phyloP scores from a whole-genome alignment of 2,329 filamentous ascomycete genomes.

The Neospermospora avenae region DNA sequence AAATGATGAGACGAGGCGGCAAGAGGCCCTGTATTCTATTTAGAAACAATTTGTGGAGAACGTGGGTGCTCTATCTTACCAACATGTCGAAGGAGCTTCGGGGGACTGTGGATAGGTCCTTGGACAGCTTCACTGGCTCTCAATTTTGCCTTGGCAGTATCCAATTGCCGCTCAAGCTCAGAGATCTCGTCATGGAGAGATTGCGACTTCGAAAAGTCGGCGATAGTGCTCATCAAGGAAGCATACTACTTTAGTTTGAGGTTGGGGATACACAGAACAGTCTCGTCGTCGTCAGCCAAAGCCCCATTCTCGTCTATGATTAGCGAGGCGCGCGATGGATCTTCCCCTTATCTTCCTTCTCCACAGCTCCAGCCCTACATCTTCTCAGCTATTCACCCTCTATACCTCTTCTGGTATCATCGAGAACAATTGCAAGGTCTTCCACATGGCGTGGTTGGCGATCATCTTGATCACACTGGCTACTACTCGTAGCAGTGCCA shows the following conservation, averaged over 20 bases:
- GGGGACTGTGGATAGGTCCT: conserved; percentile 24
- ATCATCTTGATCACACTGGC: not conserved
- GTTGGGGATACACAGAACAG: not conserved
- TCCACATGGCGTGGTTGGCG: not conserved
- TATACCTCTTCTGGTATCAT: not conserved
- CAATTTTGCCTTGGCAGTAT: conserved; percentile 43
- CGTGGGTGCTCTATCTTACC: conserved; percentile 14
- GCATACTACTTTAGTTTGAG: conserved; percentile 11
- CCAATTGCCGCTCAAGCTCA: conserved; percentile 49
- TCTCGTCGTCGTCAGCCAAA: not conserved
- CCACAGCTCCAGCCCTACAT: too few species aligned
- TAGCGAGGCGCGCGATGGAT: conserved; percentile 2
- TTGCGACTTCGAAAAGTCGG: conserved; percentile 30
- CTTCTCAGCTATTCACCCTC: too few species aligned
- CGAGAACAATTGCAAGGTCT: not conserved
- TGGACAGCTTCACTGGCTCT: conserved; percentile 26
- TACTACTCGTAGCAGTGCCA: not conserved
- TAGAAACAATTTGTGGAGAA: conserved; percentile 1
- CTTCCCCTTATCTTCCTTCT: not conserved
- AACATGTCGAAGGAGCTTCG: conserved; percentile 18
- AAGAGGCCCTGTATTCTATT: conserved; percentile 22
- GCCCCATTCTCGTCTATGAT: conserved; percentile 4
- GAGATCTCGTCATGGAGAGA: conserved; percentile 51
- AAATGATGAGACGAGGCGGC: conserved; percentile 49
- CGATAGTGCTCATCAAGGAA: conserved; percentile 25